phyloP scores from a whole-genome alignment of 1,139 yeast species.

The Geotrichum histeridarum region DNA sequence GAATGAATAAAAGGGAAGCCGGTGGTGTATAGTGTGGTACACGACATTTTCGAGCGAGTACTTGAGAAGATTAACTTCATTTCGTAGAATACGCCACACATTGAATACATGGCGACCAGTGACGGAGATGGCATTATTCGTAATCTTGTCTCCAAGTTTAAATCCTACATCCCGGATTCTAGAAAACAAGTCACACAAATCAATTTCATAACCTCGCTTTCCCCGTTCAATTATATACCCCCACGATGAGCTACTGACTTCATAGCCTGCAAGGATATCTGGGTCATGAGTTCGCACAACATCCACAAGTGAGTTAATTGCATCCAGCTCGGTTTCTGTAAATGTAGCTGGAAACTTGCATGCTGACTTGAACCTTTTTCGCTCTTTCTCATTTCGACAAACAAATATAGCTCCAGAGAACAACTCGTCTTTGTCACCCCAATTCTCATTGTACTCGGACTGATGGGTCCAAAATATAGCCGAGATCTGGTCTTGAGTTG shows the following conservation, averaged over 20 bases:
- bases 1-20: constrained; percentile 59
- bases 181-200: constrained; percentile 50
- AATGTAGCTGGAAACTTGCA: constrained; percentile 21
- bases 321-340: constrained; percentile 46
- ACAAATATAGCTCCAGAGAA: constrained; percentile 26
- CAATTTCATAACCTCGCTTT: constrained; percentile 43
- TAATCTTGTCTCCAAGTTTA: constrained; percentile 71
- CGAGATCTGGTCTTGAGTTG: constrained; percentile 52
- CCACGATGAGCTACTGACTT: constrained; percentile 78
- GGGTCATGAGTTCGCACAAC: constrained; percentile 71
- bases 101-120: constrained; percentile 80
- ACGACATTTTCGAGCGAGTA: constrained; percentile 76
- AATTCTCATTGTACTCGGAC: constrained; percentile 6
- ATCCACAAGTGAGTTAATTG: constrained; percentile 52
- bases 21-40: constrained; percentile 57
- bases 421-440: constrained; percentile 19
- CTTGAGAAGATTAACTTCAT: constrained; percentile 57
- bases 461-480: constrained; percentile 58
- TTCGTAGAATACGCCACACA: constrained; percentile 71
- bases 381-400: constrained; percentile 19
- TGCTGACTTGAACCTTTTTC: constrained; percentile 18
- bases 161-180: constrained; percentile 36
- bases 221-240: constrained; percentile 78
- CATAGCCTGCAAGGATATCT: constrained; percentile 82
- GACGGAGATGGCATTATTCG: constrained; percentile 58